Percentiles rank a stretch among this genome's conserved stretches.
Conservation (phyloP, 2,329 filamentous ascomycete species). For the Aspergillus sp. region DNA sequence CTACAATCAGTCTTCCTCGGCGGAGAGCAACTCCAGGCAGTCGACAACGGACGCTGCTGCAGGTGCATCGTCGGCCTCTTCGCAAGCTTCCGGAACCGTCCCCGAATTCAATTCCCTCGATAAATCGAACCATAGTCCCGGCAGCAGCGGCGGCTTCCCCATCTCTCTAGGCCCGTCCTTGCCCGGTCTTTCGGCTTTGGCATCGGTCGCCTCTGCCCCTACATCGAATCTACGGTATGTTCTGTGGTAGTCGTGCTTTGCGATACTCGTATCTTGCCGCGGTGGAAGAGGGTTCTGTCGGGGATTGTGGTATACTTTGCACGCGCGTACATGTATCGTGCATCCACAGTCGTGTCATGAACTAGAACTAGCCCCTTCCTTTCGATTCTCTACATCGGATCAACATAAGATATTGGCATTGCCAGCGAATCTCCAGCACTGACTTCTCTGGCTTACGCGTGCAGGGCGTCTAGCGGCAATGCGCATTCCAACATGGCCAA, state of each 20-base stretch:
- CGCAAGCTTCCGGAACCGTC: slow-evolving; percentile 44
- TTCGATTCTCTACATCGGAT: neutral
- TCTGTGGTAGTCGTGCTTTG: neutral
- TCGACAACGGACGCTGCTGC: slow-evolving; percentile 43
- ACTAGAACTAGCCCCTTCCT: neutral
- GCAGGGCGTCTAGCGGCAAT: slow-evolving; percentile 42
- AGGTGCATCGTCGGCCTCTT: slow-evolving; percentile 55
- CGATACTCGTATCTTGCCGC: neutral
- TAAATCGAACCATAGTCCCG: slow-evolving; percentile 24
- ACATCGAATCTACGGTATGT: slow-evolving; percentile 54
- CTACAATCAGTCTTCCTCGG: slow-evolving; percentile 45
- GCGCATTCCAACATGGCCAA: slow-evolving; percentile 54
- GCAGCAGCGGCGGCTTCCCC: slow-evolving; percentile 27
- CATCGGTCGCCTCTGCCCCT: slow-evolving; percentile 56
- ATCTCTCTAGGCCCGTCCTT: slow-evolving; percentile 45
- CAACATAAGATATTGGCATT: neutral
- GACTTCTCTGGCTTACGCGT: slow-evolving; percentile 25
- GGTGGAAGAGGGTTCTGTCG: neutral
- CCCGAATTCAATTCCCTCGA: slow-evolving; percentile 31
- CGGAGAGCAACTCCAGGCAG: slow-evolving; percentile 49
- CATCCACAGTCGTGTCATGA: neutral
- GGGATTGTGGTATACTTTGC: neutral
- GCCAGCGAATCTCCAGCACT: slow-evolving; percentile 3
- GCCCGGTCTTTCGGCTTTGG: slow-evolving; percentile 60
- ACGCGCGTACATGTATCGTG: neutral